Evolutionary conservation across 2,329 filamentous ascomycete genomes (phyloP), one percentile per base, ranked within the genome.

Genomic region (Sphaerulina musiva): DNA sequence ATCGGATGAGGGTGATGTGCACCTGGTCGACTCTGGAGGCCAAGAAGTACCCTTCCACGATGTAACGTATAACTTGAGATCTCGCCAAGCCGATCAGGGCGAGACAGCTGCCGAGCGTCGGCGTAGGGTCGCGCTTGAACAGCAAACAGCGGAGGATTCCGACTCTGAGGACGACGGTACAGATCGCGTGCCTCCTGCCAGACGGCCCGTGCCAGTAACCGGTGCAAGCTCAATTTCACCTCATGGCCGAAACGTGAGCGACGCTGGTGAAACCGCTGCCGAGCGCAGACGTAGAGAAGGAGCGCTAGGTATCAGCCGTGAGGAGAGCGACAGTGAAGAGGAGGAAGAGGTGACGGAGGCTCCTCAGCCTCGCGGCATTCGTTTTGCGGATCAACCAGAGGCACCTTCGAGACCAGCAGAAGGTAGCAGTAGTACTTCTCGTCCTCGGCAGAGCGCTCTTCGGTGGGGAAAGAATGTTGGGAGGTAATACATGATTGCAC

Each of bases 201-300:
- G 48, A 10, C 48, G 48, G 10, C 26, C 42, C 20, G 42, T 9
- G 14, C 11, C 39, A 31, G 41, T 14, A n/a, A 43, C 56, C 14
- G 32, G 32, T 23, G 46, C 53, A 11, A 49, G 51, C 29, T 46
- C 47, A 14, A 34, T 32, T 10, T 59, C 53, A 17, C 54, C 54
- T 10, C 53, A 56, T 7, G 53, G 62, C 34, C 57, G 60, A 3
- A 54, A 59, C 23, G 48, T 58, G 14, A 66, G 67, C 55, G 76
- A 78, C 1, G 75, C 74, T 34, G 76, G 73, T 34, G 87, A 91
- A 71, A 90, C 86, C 0, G 84, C 86, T 0, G 87, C 87, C 0
- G 88, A 92, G 69, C 77, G 85, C 53, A 79, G 86, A 40, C 77
- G 88, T 50, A 80, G 88, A 62, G 82, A 89, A 63, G 86, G 86